Evolutionary conservation across 1,284 basidiomycete genomes (phyloP).

Genomic region (Microbotryum saponariae): DNA sequence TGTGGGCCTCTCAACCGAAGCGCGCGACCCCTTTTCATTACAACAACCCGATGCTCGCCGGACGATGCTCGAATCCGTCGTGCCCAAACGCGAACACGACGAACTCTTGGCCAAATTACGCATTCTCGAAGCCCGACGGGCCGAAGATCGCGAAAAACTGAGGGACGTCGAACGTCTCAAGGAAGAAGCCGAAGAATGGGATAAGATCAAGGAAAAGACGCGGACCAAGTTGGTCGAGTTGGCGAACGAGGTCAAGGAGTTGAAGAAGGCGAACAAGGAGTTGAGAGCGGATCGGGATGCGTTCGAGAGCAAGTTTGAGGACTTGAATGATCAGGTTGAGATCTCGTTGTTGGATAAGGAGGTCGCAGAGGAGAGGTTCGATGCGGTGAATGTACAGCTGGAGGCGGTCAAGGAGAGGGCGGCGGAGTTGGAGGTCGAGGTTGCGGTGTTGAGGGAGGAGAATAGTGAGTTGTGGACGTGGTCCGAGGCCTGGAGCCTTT

Average conservation of each 20-base stretch:
- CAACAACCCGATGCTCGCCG: too few relatives aligned
- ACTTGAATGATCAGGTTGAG: constrained; percentile 52
- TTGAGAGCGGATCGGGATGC: constrained; percentile 3
- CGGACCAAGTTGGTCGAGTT: constrained; percentile 46
- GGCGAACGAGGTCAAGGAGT: constrained; percentile 63
- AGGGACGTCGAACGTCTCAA: constrained; percentile 77
- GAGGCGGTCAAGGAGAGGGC: constrained; percentile 68
- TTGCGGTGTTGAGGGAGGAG: constrained; percentile 63
- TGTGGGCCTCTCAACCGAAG: not conserved
- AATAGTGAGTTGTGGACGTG: constrained; percentile 38
- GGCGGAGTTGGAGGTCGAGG: constrained; percentile 72
- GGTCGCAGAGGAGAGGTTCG: constrained; percentile 88
- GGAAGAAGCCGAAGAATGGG: constrained; percentile 73
- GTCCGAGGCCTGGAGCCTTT: not conserved
- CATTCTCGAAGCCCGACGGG: constrained; percentile 74
- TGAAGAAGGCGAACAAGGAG: constrained; percentile 46
- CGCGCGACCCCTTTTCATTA: constrained; percentile 6
- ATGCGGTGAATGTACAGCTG: constrained; percentile 66
- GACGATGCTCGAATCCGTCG: not conserved
- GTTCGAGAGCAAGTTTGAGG: constrained; percentile 7
- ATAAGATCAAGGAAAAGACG: constrained; percentile 76
- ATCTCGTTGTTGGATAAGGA: constrained; percentile 94
- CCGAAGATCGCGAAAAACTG: constrained; percentile 74
- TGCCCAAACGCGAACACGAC: constrained; percentile 36
- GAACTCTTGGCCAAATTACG: constrained; percentile 76